These are phyloP conservation scores for Russula compacta DNA, from an alignment of 768 basidiomycete species.

Conservation along the genomic window DNA sequence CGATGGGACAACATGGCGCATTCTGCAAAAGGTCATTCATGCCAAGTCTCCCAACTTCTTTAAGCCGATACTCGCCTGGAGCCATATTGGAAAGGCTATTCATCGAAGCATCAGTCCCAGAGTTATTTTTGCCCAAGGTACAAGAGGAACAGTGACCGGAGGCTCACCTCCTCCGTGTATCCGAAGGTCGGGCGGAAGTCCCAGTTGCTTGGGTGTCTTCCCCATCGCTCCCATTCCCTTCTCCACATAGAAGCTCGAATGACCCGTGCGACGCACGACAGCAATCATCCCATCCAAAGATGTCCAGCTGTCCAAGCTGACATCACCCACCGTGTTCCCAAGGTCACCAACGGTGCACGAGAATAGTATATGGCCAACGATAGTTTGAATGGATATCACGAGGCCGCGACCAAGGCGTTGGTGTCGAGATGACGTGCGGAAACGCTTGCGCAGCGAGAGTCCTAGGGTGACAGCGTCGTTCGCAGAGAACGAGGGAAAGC, in stretches of 20 bases:
- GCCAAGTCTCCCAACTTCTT: neutral
- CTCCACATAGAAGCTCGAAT: conserved; percentile 80
- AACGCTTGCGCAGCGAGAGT: conserved; percentile 76
- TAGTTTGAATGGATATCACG: conserved; percentile 70
- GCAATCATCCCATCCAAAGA: conserved; percentile 72
- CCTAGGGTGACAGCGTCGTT: conserved; percentile 74
- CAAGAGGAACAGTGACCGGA: neutral
- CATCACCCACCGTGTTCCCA: conserved; percentile 58
- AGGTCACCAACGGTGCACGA: conserved; percentile 79
- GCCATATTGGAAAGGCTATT: conserved; percentile 77
- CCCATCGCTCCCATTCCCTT: conserved; percentile 82
- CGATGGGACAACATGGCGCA: conserved; percentile 76
- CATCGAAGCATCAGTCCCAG: neutral
- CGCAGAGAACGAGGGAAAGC: conserved; percentile 66
- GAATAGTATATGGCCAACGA: conserved; percentile 71
- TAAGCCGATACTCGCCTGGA: conserved; percentile 44
- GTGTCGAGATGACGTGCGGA: conserved; percentile 62
- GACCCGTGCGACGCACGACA: conserved; percentile 71
- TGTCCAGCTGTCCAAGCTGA: conserved; percentile 74
- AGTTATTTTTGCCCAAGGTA: neutral
- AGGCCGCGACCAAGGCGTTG: conserved; percentile 64
- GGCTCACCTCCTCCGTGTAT: conserved; percentile 71
- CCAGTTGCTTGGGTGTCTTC: conserved; percentile 64
- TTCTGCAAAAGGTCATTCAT: conserved; percentile 38
- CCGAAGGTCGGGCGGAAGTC: conserved; percentile 52